Evolutionary conservation across 176 grass and related monocot genomes (phyloP), one percentile per base, ranked within the genome.

Genomic region (Eragrostis nindensis): DNA sequence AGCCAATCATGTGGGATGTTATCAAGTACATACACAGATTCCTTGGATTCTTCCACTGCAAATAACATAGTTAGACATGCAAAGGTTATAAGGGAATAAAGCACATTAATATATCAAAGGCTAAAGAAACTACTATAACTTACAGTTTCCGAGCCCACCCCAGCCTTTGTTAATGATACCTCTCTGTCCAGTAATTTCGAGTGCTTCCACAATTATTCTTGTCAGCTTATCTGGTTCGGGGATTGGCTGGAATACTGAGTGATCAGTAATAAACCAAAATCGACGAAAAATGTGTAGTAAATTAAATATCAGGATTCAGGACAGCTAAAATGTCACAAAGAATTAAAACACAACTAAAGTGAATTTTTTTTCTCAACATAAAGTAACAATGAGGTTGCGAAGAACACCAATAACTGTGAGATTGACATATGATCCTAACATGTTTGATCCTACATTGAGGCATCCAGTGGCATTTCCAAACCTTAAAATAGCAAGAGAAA

Each of bases 1-100:
- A 96, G 90, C 93, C 90, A 96, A 59, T 96, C 93, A 75, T 96
- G 93, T 62, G 93, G 90, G 79, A 92, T 71, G 67, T 92, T 96
- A 57, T 92, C 93, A 76, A 96, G 52, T 74, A 96, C 65, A 56
- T 92, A 92, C 13, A 96, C 87, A 83, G 60, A 86, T 43, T 96
- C 87, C 71, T 90, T 92, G 0, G 71, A 64, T 80, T 90, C 82
- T 75, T 81, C 81, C 87, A 96, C 93, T 96, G 82, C 19, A 84
- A 75, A 75, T 64, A 57, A 61, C 52, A 66, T 71, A 59, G 16
- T 36, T 68, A 71, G 63, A 46, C 52, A 25, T 76, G 16, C 43
- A 64, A 60, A 84, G 72, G 46, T 4, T 16, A 8, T 84, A 25
- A 57, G 57, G 38, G 24, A 67, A 52, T 68, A 30, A 25, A 40